phyloP scores from a whole-genome alignment of 768 basidiomycete genomes.

The Lanmaoa pseudosensibilis region DNA sequence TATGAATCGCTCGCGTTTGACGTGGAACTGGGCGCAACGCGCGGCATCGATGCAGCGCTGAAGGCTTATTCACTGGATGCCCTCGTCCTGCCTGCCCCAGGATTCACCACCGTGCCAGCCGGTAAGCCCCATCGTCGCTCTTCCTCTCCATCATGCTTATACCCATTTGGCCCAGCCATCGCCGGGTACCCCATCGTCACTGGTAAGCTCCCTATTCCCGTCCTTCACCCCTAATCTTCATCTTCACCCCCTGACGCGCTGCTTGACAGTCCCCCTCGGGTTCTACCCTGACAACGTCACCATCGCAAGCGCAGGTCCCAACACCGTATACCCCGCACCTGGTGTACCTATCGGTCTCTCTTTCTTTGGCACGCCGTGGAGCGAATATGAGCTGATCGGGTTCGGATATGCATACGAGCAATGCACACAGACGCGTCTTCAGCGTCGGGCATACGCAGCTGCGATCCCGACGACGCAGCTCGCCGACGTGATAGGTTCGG shows the following conservation, averaged over 20 bases:
- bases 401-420: conserved; percentile 52
- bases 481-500: conserved; percentile 30
- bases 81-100: conserved; percentile 44
- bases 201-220: conserved; percentile 18
- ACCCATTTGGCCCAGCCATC: conserved; percentile 21
- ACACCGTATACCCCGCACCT: conserved; percentile 35
- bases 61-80: conserved; percentile 48
- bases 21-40: conserved; percentile 46
- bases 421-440: conserved; percentile 51
- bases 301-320: conserved; percentile 36
- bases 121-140: conserved; percentile 4
- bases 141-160: neutral
- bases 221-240: neutral
- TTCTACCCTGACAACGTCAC: conserved; percentile 38
- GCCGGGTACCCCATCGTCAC: conserved; percentile 38
- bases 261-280: conserved; percentile 35
- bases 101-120: conserved; percentile 20
- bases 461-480: conserved; percentile 59
- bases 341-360: conserved; percentile 43
- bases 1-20: conserved; percentile 47
- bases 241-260: neutral
- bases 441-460: conserved; percentile 47
- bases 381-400: conserved; percentile 41
- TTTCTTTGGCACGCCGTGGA: conserved; percentile 46
- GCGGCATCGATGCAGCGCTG: conserved; percentile 56